Evolutionary conservation across 129 eudicot genomes (phyloP).

Genomic region (Centaurea solstitialis): DNA sequence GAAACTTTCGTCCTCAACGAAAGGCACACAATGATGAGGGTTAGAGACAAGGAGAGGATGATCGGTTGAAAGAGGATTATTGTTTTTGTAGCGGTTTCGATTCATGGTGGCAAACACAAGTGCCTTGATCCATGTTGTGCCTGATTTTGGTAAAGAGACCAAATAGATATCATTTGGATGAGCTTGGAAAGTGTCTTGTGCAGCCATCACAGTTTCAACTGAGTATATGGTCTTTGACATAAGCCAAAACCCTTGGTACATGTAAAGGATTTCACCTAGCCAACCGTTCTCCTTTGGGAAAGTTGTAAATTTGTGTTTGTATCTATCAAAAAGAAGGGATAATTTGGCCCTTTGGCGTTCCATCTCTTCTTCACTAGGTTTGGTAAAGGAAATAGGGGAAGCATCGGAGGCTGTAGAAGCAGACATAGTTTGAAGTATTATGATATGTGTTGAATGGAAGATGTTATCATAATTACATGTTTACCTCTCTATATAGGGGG

Average conservation of each 20-base stretch:
- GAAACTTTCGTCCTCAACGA: neutral
- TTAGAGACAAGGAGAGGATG: neutral
- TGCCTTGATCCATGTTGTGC: neutral
- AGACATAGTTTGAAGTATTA: neutral
- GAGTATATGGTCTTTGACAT: constrained; percentile 9
- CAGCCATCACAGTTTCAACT: constrained; percentile 22
- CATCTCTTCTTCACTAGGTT: neutral
- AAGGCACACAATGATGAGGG: neutral
- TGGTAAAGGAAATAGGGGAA: neutral
- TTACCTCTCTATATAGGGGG: no score
- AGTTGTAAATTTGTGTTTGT: constrained; percentile 9
- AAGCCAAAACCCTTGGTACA: constrained; percentile 47
- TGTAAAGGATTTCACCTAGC: constrained; percentile 26
- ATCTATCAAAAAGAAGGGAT: constrained; percentile 3
- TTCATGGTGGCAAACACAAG: neutral
- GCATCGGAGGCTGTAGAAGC: neutral
- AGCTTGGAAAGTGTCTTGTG: constrained; percentile 20
- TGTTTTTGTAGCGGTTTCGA: neutral
- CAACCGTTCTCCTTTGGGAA: constrained; percentile 35
- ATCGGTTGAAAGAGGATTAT: neutral
- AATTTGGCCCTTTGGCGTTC: neutral
- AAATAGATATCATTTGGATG: neutral
- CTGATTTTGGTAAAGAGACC: neutral
- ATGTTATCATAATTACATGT: no score
- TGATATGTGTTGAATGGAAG: neutral